Evolutionary conservation across 2,329 filamentous ascomycete species (phyloP).

Genomic region (Neurospora crassa): DNA sequence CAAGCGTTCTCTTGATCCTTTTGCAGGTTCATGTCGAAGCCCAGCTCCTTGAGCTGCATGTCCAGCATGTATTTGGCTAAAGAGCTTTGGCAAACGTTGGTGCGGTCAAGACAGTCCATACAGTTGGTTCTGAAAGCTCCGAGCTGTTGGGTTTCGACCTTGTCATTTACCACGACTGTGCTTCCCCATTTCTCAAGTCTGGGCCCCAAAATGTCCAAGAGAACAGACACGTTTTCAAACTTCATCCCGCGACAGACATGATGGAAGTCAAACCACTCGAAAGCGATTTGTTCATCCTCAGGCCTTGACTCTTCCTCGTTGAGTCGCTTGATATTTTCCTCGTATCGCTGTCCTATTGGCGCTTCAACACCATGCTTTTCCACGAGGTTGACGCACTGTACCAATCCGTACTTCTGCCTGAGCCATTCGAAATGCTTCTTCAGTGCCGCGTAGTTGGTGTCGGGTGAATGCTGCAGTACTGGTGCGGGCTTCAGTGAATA

Average conservation of each 20-base stretch:
- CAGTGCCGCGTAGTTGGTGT: conserved; percentile 71
- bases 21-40: conserved; percentile 66
- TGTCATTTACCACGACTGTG: conserved; percentile 46
- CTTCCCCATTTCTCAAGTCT: conserved; percentile 65
- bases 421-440: conserved; percentile 69
- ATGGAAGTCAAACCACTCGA: conserved; percentile 98
- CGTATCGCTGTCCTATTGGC: conserved; percentile 68
- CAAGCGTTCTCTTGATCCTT: conserved; percentile 72
- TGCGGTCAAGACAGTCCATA: conserved; percentile 96
- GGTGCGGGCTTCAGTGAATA: conserved; percentile 88
- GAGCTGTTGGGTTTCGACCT: conserved; percentile 43
- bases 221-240: conserved; percentile 82
- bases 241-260: conserved; percentile 89
- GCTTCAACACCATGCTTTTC: conserved; percentile 81
- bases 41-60: conserved; percentile 64
- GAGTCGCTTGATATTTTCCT: conserved; percentile 54
- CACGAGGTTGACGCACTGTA: conserved; percentile 77
- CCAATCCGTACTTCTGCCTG: conserved; percentile 57
- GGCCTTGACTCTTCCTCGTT: conserved; percentile 49
- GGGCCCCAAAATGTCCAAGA: conserved; percentile 60
- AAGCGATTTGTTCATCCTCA: conserved; percentile 41
- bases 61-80: conserved; percentile 79
- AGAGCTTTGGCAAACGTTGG: conserved; percentile 91
- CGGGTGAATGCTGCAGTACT: conserved; percentile 67
- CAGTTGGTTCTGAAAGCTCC: conserved; percentile 91